Base-by-base conservation (phyloP, 352 stramenopile genomes). In the Pythium phragmitis region DNA sequence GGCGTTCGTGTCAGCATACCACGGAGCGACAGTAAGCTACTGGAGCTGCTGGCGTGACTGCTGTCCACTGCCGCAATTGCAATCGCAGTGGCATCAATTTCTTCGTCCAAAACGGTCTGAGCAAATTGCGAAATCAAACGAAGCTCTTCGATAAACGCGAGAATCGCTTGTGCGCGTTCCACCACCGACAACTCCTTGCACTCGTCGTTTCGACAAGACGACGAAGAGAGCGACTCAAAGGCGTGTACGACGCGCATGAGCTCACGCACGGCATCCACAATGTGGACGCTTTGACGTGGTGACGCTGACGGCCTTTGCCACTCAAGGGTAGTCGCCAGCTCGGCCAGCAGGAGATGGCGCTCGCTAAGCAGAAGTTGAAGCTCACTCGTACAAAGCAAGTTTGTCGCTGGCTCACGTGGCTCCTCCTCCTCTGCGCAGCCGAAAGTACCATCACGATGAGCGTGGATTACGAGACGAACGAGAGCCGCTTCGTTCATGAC, bases 111-210 rank as follows among this genome's bases (percentile, higher is more conserved):
- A 46, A 88, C 82, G 6, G 60, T 83, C 54, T 88, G 77, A 7
- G 81, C 81, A 56, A 88, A 89, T 30, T 85, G 71, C 0, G 77
- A 64, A 60, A 91, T 77, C 13, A 81, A 51, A 14, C 73, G 72
- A 2, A 91, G 64, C 57, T 91, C 81, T 13, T 89, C 78, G 7
- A 85, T 62, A 54, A 91, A 89, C n/a, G 64, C 48, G 12, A 85
- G 50, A 4, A 89, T 68, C 0, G 70, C 60, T 13, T 60, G 33
- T 9, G 81, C 74, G 3, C 65, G 65, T 7, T 34, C 39, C 0
- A 4, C 17, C 8, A 67, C 13, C 2, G 55, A 48, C 7, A 30
- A n/a, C 30, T 56, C 53, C 4, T 9, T 37, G 17, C 3, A 6
- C 34, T 16, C 39, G 5, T 57, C 49, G 21, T 41, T 36, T 19